A percentile compares a stretch with the other conserved stretches of the same genome.
Conservation (phyloP, 140 eudicot species). For the Senecio squalidus region DNA sequence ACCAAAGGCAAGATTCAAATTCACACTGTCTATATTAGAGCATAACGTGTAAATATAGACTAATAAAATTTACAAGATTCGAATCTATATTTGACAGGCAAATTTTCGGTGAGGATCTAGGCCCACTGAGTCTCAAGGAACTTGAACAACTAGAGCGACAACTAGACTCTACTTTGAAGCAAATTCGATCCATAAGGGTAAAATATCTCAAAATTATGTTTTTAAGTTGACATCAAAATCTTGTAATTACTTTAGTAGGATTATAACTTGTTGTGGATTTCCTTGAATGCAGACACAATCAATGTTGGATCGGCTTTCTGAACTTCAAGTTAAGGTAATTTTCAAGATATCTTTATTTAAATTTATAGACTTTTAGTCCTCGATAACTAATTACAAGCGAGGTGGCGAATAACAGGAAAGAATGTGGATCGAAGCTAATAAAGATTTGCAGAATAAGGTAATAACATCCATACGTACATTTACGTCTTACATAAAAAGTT, state of each 20-base stretch:
- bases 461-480: not conserved
- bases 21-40: not conserved
- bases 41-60: not conserved
- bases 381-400: slow-evolving; percentile 5
- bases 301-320: slow-evolving; percentile 83
- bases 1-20: slow-evolving; percentile 60
- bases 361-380: not conserved
- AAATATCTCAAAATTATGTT: not conserved
- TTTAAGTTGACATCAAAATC: not conserved
- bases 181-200: slow-evolving; percentile 78
- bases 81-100: slow-evolving; percentile 45
- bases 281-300: slow-evolving; percentile 60
- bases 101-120: slow-evolving; percentile 83
- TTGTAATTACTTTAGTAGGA: not conserved
- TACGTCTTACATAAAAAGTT: not conserved
- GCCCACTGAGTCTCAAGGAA: slow-evolving; percentile 72
- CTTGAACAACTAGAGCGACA: slow-evolving; percentile 91
- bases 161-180: slow-evolving; percentile 76
- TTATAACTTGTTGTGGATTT: not conserved
- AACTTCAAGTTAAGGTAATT: slow-evolving; percentile 73
- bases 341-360: slow-evolving; percentile 3
- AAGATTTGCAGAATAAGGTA: slow-evolving; percentile 69
- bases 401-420: slow-evolving; percentile 50
- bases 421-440: slow-evolving; percentile 69
- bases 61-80: not conserved